These are phyloP conservation scores for Seiridium cupressi DNA, from an alignment of 2,329 filamentous ascomycete genomes.

Conservation along the genomic window DNA sequence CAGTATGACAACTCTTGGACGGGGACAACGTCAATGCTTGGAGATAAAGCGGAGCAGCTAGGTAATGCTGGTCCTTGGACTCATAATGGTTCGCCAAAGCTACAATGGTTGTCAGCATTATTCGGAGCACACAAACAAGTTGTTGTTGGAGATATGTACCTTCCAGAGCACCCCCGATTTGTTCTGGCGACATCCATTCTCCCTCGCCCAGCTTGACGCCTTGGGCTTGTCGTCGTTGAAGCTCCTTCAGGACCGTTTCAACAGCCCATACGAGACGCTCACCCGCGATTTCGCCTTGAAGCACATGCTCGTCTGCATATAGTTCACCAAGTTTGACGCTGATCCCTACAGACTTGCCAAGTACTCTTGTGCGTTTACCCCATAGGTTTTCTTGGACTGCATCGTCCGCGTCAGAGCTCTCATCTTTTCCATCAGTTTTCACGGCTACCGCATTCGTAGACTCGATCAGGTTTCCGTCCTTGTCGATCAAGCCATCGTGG, in stretches of 20 bases:
- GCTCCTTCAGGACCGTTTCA: conserved; percentile 74
- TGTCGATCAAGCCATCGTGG: conserved; percentile 44
- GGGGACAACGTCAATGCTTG: conserved; percentile 74
- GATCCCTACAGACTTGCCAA: conserved; percentile 73
- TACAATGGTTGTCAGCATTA: conserved; percentile 20
- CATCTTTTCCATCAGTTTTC: conserved; percentile 10
- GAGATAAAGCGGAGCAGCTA: conserved; percentile 82
- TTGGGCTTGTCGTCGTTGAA: conserved; percentile 63
- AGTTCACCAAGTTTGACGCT: conserved; percentile 82
- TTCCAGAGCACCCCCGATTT: conserved; percentile 74
- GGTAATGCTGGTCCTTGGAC: conserved; percentile 69
- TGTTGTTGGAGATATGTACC: conserved; percentile 36
- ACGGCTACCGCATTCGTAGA: conserved; percentile 1
- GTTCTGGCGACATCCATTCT: conserved; percentile 66
- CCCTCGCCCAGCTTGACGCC: conserved; percentile 70
- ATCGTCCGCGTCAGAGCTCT: conserved; percentile 18
- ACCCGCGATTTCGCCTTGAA: conserved; percentile 72
- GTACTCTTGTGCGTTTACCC: conserved; percentile 61
- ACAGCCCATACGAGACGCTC: conserved; percentile 77
- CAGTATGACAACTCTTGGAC: conserved; percentile 67
- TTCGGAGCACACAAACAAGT: not conserved
- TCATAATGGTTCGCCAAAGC: conserved; percentile 78
- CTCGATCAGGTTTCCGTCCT: conserved; percentile 31
- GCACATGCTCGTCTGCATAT: conserved; percentile 74
- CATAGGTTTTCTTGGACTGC: conserved; percentile 46